Evolutionary conservation across 2,329 filamentous ascomycete genomes (phyloP).

Genomic region (Verticillium isaacii): DNA sequence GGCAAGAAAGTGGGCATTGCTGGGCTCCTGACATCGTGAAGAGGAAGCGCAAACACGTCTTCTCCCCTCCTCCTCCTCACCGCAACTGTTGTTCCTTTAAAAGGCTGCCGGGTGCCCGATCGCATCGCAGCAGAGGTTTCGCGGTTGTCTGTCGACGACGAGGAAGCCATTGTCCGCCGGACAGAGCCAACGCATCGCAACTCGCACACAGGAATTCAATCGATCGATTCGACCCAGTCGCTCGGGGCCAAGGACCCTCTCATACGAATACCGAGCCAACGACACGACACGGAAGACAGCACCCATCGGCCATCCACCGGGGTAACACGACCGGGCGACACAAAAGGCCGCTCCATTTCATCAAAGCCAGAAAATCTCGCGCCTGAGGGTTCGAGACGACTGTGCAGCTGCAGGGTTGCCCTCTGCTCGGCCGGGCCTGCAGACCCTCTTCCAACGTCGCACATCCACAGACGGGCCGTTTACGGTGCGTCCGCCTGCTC

Average conservation of each 20-base stretch:
- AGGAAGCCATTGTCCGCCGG: too few relatives aligned
- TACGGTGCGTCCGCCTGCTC: not conserved
- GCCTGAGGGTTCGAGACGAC: not conserved
- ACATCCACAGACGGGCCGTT: conserved; percentile 4
- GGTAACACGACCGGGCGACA: not conserved
- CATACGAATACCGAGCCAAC: not conserved
- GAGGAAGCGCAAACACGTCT: not conserved
- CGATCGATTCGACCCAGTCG: too few relatives aligned
- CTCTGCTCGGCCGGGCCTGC: not conserved
- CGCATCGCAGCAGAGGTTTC: too few relatives aligned
- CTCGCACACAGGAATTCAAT: too few relatives aligned
- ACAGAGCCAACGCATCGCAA: too few relatives aligned
- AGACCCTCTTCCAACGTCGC: conserved; percentile 1
- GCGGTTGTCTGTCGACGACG: too few relatives aligned
- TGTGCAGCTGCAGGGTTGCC: not conserved
- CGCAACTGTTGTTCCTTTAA: not conserved
- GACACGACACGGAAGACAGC: not conserved
- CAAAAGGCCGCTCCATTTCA: not conserved
- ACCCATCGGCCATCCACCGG: not conserved
- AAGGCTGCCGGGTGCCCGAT: not conserved
- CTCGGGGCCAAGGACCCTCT: not conserved
- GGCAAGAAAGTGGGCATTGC: not conserved
- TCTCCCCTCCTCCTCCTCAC: not conserved
- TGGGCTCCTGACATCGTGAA: not conserved
- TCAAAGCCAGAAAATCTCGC: not conserved